phyloP scores from a whole-genome alignment of 2,329 filamentous ascomycete species.

The Xylariaceae sp. region DNA sequence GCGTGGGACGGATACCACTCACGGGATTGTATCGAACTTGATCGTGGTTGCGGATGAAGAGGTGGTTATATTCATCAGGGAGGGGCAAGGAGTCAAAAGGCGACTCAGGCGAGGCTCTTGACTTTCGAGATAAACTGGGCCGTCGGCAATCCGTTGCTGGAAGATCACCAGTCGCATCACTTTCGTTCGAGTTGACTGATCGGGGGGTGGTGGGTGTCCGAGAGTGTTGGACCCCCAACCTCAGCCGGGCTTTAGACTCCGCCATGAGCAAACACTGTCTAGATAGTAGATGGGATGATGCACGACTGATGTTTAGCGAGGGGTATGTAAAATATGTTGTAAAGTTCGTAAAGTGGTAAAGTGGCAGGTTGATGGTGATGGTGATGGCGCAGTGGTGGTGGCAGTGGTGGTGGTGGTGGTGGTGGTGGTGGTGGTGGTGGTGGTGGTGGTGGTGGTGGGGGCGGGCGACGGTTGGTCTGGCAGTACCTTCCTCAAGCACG shows the following conservation, averaged over 20 bases:
- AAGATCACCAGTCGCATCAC: conserved; percentile 4
- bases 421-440: background rate
- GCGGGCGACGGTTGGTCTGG: background rate
- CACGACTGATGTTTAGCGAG: background rate
- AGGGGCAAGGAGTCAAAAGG: conserved; percentile 11
- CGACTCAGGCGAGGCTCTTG: conserved; percentile 20
- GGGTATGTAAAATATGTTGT: too few species aligned
- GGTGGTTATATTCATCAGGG: conserved; percentile 3
- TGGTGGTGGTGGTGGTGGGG: background rate
- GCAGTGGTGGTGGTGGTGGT: background rate
- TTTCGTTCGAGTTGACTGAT: conserved; percentile 17
- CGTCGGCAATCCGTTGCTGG: conserved; percentile 12
- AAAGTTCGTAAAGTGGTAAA: too few species aligned
- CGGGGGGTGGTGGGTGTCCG: conserved; percentile 22
- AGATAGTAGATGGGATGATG: too few species aligned
- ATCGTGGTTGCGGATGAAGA: conserved; percentile 28
- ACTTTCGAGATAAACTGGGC: conserved; percentile 18
- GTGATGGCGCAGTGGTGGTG: background rate
- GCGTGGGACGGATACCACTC: background rate
- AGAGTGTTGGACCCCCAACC: conserved; percentile 24
- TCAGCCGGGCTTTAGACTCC: conserved; percentile 24
- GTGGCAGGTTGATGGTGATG: background rate
- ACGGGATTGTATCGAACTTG: conserved; percentile 38
- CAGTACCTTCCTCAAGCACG: too few species aligned
- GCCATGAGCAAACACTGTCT: conserved; percentile 1